Conservation (phyloP, 2,329 filamentous ascomycete species). For the Orbilia oligospora region DNA sequence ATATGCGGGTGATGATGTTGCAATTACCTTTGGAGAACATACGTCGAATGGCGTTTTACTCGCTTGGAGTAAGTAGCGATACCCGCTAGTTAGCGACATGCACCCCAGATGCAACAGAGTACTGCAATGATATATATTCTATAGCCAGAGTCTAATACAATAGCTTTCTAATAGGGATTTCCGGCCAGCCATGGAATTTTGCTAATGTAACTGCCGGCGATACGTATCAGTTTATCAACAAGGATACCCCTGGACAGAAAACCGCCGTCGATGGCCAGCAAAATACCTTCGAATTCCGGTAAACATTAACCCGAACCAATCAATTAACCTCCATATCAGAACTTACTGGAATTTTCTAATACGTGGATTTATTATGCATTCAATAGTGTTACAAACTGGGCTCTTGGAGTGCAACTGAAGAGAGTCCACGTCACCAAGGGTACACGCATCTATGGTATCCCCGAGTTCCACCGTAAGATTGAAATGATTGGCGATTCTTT, state of each 20-base stretch:
- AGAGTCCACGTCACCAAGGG: slow-evolving; percentile 70
- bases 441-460: slow-evolving; percentile 69
- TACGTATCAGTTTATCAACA: slow-evolving; percentile 72
- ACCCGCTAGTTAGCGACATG: slow-evolving; percentile 1
- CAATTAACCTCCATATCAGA: background rate
- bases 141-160: background rate
- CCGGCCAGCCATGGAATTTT: slow-evolving; percentile 74
- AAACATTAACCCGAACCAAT: background rate
- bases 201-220: slow-evolving; percentile 73
- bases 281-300: slow-evolving; percentile 56
- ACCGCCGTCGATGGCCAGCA: slow-evolving; percentile 39
- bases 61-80: slow-evolving; percentile 66
- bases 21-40: slow-evolving; percentile 52
- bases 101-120: background rate
- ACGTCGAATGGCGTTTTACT: slow-evolving; percentile 68
- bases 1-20: slow-evolving; percentile 71
- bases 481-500: slow-evolving; percentile 71
- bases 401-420: slow-evolving; percentile 73
- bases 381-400: slow-evolving; percentile 73
- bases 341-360: slow-evolving; percentile 63
- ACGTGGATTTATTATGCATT: slow-evolving; percentile 63
- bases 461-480: slow-evolving; percentile 66
- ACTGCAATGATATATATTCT: background rate
- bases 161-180: slow-evolving; percentile 66
- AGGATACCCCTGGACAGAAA: slow-evolving; percentile 40